Conservation (phyloP, 768 basidiomycete species). For the Termitomyces sp. region DNA sequence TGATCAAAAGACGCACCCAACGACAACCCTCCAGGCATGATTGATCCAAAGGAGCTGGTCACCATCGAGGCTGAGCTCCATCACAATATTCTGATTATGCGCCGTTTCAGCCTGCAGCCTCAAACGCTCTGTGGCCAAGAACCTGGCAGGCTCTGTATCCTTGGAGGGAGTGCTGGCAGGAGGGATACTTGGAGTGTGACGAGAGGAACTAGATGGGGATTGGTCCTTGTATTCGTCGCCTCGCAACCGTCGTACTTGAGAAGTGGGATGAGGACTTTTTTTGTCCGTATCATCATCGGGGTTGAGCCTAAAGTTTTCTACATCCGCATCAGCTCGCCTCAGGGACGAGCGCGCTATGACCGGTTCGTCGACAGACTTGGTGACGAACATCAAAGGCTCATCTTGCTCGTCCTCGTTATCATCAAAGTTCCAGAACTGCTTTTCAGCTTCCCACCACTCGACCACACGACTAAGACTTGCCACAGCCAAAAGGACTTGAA, state of each 20-base stretch:
- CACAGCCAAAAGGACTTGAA: conserved; percentile 91
- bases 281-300: conserved; percentile 49
- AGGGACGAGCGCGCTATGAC: conserved; percentile 23
- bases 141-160: conserved; percentile 71
- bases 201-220: conserved; percentile 27
- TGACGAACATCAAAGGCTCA: conserved; percentile 89
- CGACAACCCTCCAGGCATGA: conserved; percentile 89
- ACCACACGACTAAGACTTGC: conserved; percentile 95
- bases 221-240: conserved; percentile 54
- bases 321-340: conserved; percentile 34
- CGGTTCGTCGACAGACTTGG: conserved; percentile 76
- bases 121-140: conserved; percentile 85
- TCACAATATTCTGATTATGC: conserved; percentile 91
- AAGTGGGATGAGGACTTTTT: conserved; percentile 43
- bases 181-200: conserved; percentile 26
- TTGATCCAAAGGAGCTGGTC: conserved; percentile 96
- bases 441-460: conserved; percentile 99
- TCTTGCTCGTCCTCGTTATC: conserved; percentile 87
- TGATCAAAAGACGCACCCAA: conserved; percentile 55
- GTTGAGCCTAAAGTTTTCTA: conserved; percentile 43
- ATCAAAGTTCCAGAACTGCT: conserved; percentile 99
- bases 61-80: conserved; percentile 91
- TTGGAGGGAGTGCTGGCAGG: conserved; percentile 36
- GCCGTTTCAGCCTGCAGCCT: conserved; percentile 90
- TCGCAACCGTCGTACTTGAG: conserved; percentile 48